A percentile compares a stretch with the other conserved stretches of the same genome.
phyloP scores from a whole-genome alignment of 306 rosid genomes.

The Dryas drummondii region DNA sequence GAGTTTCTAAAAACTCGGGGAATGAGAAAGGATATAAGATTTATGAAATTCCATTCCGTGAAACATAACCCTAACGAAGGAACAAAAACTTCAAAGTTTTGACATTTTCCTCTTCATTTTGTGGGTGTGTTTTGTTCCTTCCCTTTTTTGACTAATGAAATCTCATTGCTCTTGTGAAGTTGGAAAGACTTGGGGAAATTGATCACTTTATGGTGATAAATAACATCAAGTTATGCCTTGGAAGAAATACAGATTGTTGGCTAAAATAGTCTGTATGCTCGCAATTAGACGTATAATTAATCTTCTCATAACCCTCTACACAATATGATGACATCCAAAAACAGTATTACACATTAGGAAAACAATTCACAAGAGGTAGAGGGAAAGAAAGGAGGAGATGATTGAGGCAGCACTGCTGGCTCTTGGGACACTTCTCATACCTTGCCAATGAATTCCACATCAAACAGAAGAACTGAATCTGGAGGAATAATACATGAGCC shows the following conservation, averaged over 20 bases:
- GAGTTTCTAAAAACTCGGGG: no score
- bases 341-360: background rate
- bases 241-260: background rate
- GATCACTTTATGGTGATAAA: background rate
- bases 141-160: no score
- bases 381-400: background rate
- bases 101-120: no score
- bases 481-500: conserved; percentile 96
- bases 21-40: no score
- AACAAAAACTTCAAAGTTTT: no score
- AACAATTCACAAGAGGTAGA: background rate
- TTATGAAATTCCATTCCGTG: no score
- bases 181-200: no score
- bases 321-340: background rate
- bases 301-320: background rate
- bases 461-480: conserved; percentile 71
- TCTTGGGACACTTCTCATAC: conserved; percentile 40
- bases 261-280: background rate
- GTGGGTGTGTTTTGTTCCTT: no score
- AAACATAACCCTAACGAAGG: no score
- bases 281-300: background rate
- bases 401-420: background rate
- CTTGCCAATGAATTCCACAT: conserved; percentile 88
- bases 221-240: background rate
- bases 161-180: no score